Base-by-base conservation (phyloP, 129 eudicot genomes). In the Cynara cardunculus region DNA sequence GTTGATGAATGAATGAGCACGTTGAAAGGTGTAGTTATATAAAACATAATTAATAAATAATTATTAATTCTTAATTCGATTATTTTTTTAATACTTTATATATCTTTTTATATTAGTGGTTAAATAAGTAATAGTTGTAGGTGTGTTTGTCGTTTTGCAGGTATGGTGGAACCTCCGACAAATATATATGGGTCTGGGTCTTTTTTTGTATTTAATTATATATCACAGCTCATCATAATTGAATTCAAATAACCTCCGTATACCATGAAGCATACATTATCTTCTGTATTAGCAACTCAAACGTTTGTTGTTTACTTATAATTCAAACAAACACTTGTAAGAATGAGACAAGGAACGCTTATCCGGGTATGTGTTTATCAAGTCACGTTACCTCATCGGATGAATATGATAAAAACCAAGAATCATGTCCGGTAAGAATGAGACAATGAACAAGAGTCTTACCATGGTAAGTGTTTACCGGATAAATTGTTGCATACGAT, bases 131-230 rank as follows among this genome's bases (percentile, higher is more conserved):
- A 66, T 76, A 28, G 76, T 76, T 53, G 35, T 34, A 70, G 25
- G 72, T 76, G 37, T 22, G 24, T 59, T 76, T 82, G 86, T 82
- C 78, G 68, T 82, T 62, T 56, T 35, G 73, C 72, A 49, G 32
- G 25, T 69, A 76, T 31, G 82, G 78, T 76, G 72, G 66, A 76
- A 76, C 26, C 26, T 53, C 86, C 86, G 86, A 82, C 86, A 82
- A 82, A 69, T 71, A 82, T 82, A 56, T 18, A 56, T 56, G 65
- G 65, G 78, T 35, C 14, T 82, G 78, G 86, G 19, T 34, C 73
- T 27, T 26, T 34, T 53, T 37, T 4, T 16, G 7, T 67, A 71
- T 71, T 34, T 69, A 69, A 69, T 44, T n/a, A 71, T 13, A 25
- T 62, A 39, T 34, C 30, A 82, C 86, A 82, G 82, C 86, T 82